Evolutionary conservation across 2,329 filamentous ascomycete species (phyloP).

Genomic region (Zasmidium angulare): DNA sequence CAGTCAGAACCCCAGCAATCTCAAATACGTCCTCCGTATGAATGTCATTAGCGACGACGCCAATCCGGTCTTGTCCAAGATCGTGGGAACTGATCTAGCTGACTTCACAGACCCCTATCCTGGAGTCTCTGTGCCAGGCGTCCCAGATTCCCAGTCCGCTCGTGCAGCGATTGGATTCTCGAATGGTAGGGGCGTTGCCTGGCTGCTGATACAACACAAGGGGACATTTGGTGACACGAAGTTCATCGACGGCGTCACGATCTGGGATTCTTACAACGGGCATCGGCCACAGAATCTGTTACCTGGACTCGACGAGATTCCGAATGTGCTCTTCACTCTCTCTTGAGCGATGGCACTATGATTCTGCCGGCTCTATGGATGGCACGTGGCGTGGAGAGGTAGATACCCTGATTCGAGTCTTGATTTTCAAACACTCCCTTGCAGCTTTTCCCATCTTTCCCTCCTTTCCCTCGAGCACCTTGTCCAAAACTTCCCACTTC

Average conservation of each 20-base stretch:
- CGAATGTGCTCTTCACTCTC: slow-evolving; percentile 7
- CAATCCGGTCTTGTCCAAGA: neutral
- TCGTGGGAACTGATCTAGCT: neutral
- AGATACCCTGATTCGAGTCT: no score
- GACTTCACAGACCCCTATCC: neutral
- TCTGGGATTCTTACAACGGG: slow-evolving; percentile 10
- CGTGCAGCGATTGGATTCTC: slow-evolving; percentile 5
- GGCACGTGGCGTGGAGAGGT: no score
- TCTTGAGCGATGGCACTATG: neutral
- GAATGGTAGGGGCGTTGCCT: slow-evolving; percentile 11
- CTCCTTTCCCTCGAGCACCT: no score
- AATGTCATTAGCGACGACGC: slow-evolving; percentile 3
- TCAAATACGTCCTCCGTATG: slow-evolving; percentile 4
- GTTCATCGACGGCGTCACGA: slow-evolving; percentile 1
- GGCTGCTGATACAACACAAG: slow-evolving; percentile 11
- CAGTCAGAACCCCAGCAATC: neutral
- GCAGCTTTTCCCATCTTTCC: neutral
- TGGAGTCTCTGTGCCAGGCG: neutral
- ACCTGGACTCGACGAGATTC: slow-evolving; percentile 2
- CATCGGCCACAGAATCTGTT: neutral
- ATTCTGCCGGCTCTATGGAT: no score
- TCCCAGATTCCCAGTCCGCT: neutral
- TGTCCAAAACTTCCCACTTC: no score
- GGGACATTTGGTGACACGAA: slow-evolving; percentile 4
- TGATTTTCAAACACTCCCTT: no score